Evolutionary conservation across 176 grass and related monocot species (phyloP).

Genomic region (Areca catechu): DNA sequence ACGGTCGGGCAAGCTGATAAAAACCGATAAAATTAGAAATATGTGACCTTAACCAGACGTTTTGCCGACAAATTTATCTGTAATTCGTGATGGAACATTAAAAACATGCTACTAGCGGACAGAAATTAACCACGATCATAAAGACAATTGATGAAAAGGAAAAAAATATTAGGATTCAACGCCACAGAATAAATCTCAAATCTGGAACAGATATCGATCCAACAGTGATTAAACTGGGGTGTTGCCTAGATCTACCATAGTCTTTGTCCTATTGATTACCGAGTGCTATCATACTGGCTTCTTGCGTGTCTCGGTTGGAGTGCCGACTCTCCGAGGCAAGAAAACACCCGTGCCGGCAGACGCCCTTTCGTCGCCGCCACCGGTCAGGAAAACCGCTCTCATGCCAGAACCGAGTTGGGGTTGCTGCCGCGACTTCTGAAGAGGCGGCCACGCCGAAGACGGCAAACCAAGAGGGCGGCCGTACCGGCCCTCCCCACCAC

Average conservation of each 20-base stretch:
- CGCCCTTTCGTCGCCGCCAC: constrained; percentile 35
- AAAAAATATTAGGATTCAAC: no score
- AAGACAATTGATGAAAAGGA: no score
- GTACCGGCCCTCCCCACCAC: not conserved
- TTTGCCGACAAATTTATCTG: not conserved
- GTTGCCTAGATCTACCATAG: no score
- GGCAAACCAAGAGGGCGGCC: constrained; percentile 24
- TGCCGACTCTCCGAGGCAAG: constrained; percentile 43
- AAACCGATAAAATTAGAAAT: not conserved
- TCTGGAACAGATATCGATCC: no score
- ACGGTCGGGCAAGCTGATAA: constrained; percentile 64
- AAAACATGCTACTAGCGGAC: no score
- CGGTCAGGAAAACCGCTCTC: constrained; percentile 59
- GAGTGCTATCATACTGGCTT: constrained; percentile 31
- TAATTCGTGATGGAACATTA: not conserved
- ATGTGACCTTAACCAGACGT: not conserved
- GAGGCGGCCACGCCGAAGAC: constrained; percentile 20
- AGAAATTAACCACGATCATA: no score
- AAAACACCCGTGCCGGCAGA: constrained; percentile 83
- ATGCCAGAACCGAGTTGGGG: constrained; percentile 13
- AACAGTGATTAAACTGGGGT: no score
- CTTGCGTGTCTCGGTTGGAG: constrained; percentile 26
- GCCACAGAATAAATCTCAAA: no score
- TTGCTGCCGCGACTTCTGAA: constrained; percentile 30
- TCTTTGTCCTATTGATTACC: no score